Base-by-base conservation (phyloP, 306 rosid species). In the Fragaria iinumae region DNA sequence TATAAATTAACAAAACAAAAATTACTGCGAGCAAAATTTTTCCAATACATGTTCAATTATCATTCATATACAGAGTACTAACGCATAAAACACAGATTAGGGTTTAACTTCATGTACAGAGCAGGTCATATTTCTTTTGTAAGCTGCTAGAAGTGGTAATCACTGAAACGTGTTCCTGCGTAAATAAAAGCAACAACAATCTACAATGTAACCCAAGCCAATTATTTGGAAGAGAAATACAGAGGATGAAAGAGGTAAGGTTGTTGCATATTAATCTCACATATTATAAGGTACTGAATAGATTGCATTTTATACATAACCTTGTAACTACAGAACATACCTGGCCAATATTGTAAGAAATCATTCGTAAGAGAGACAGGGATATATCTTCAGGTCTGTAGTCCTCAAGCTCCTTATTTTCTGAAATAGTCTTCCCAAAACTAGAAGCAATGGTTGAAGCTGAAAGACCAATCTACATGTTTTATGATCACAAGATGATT, bases 371-470 rank as follows among this genome's bases (percentile, higher is more conserved):
- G 84, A 96, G 97, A 79, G 99, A 96, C 44, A 96, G 83, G 43
- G 99, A 96, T 83, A 96, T 96, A 73, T 96, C 99, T 88, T 96
- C 99, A 75, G 99, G 99, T 79, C 96, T 91, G 90, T 96, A 96
- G 78, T 92, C 93, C 44, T 84, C 89, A 80, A 92, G 97, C 77
- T 96, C 99, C 89, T 91, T 96, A 75, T 83, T 88, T 48, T 89
- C 97, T 57, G 97, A 89, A 81, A 91, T 90, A 72, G 97, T 84
- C 86, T 96, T 96, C 69, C 99, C 99, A 76, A 96, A 96, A 89
- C 99, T 96, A 80, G 99, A 96, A 74, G 99, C 99, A 69, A 96
- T 92, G 25, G 98, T 96, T 65, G 99, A 80, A 44, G 99, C 99
- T 36, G 99, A 91, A 76, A 96, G 93, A 79, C 99, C 99, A 73